Base-by-base conservation (phyloP, 2,329 filamentous ascomycete species). In the Stagonosporopsis cucurbitacearum region DNA sequence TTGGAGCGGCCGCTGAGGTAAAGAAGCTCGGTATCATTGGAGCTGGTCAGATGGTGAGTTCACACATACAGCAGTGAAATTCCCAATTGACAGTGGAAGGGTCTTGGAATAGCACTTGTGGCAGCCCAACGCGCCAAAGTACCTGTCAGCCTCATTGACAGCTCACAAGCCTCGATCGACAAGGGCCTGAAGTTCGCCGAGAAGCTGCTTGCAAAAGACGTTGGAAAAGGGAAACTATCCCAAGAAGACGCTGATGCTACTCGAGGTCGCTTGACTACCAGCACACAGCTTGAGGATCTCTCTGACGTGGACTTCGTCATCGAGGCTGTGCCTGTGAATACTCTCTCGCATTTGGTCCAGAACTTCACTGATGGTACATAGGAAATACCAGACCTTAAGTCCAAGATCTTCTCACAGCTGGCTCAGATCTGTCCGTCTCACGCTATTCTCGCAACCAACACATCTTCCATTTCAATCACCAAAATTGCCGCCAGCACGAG, bases 401-500 rank as follows among this genome's bases (percentile, higher is more conserved):
- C 88, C 63, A 86, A 88, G 63, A 96, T 99, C 64, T 99, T 99
- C 79, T 80, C 86, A 62, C 84, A 89, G 70, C 84, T 99, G 11
- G 92, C 93, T 6, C 80, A 90, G 67, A 87, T 96, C 65, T 93
- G 90, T 65, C 88, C 92, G 11, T 81, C 88, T 48, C 92, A 98
- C 72, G 87, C 95, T 56, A 91, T 99, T 67, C 85, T 99, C 32
- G 94, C 95, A 5, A 99, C 95, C 60, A 99, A 99, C 81, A 99
- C 95, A 6, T 96, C 92, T n/a, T 96, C 92, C 59, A 99, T 99
- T 74, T 94, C 91, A 58, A 97, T 99, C 75, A 99, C 95, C 39
- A 90, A 89, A 72, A 97, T 99, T 69, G 95, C 95, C 19, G 93
- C 95, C 3, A 86, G 93, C 9, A 94, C 94, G 0, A 89, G 87